A percentile compares a stretch with the other conserved stretches of the same genome.
Evolutionary conservation across 2,329 filamentous ascomycete species (phyloP).

Genomic region (Colletotrichum paranaense): DNA sequence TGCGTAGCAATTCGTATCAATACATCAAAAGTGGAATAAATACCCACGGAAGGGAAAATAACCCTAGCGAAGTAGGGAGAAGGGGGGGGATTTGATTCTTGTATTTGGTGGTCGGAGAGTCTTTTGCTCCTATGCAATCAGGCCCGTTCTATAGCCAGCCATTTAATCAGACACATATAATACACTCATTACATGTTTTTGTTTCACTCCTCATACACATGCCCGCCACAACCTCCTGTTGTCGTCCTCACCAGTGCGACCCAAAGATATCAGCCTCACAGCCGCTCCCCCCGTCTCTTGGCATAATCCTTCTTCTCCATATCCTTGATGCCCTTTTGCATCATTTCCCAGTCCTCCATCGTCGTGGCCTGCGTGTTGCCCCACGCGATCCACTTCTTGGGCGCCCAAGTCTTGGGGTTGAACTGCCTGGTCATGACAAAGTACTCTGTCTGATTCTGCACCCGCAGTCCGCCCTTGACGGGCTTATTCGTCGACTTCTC

Average conservation of each 20-base stretch:
- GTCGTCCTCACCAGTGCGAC: no score
- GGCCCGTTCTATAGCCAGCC: slow-evolving; percentile 22
- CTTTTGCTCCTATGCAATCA: slow-evolving; percentile 16
- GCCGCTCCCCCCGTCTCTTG: slow-evolving; percentile 10
- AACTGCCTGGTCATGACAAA: slow-evolving; percentile 67
- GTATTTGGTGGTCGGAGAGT: slow-evolving; percentile 16
- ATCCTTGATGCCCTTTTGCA: slow-evolving; percentile 49
- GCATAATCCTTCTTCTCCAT: slow-evolving; percentile 39
- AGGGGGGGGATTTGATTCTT: slow-evolving; percentile 13
- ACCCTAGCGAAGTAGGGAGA: no score
- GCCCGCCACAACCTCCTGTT: background rate
- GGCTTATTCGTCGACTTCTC: slow-evolving; percentile 45
- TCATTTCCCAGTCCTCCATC: slow-evolving; percentile 50
- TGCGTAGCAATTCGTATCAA: no score
- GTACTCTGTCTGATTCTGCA: slow-evolving; percentile 71
- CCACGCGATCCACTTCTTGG: slow-evolving; percentile 72
- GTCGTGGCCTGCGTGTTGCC: slow-evolving; percentile 69
- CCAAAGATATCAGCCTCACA: slow-evolving; percentile 7
- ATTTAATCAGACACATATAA: slow-evolving; percentile 31
- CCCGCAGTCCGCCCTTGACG: slow-evolving; percentile 57
- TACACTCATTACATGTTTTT: slow-evolving; percentile 38
- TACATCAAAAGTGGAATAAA: background rate
- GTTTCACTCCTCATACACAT: slow-evolving; percentile 32
- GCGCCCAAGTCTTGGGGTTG: slow-evolving; percentile 57
- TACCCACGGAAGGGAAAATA: background rate